These are phyloP conservation scores for Hysterangium stoloniferum DNA, from an alignment of 768 basidiomycete genomes.

Conservation along the genomic window DNA sequence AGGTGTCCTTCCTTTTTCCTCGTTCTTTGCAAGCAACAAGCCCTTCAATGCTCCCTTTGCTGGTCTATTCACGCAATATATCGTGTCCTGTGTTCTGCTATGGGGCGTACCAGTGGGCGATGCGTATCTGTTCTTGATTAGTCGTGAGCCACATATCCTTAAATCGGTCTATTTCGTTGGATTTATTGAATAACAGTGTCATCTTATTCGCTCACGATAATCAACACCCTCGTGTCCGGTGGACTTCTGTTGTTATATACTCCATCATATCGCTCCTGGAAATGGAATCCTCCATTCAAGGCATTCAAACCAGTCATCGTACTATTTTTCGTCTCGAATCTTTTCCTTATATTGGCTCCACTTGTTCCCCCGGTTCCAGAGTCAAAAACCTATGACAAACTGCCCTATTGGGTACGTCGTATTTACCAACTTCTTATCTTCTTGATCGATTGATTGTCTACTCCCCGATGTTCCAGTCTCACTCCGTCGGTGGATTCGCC, in stretches of 20 bases:
- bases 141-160: background rate
- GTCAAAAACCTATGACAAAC: constrained; percentile 6
- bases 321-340: constrained; percentile 21
- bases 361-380: constrained; percentile 16
- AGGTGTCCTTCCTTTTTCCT: constrained; percentile 19
- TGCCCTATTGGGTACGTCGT: constrained; percentile 15
- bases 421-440: background rate
- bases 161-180: background rate
- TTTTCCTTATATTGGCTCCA: constrained; percentile 19
- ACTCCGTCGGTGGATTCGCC: constrained; percentile 37
- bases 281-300: constrained; percentile 10
- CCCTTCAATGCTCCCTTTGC: constrained; percentile 22
- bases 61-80: constrained; percentile 17
- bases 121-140: constrained; percentile 18
- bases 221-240: constrained; percentile 18
- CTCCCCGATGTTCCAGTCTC: constrained; percentile 29
- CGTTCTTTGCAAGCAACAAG: constrained; percentile 19
- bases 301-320: constrained; percentile 7
- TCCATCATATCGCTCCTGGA: constrained; percentile 2
- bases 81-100: constrained; percentile 16
- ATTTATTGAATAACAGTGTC: constrained; percentile 6
- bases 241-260: constrained; percentile 15
- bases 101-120: constrained; percentile 20
- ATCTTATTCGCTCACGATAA: constrained; percentile 19
- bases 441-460: background rate